Base-by-base conservation (phyloP, 176 grass and related monocot species). In the Musa acuminata region DNA sequence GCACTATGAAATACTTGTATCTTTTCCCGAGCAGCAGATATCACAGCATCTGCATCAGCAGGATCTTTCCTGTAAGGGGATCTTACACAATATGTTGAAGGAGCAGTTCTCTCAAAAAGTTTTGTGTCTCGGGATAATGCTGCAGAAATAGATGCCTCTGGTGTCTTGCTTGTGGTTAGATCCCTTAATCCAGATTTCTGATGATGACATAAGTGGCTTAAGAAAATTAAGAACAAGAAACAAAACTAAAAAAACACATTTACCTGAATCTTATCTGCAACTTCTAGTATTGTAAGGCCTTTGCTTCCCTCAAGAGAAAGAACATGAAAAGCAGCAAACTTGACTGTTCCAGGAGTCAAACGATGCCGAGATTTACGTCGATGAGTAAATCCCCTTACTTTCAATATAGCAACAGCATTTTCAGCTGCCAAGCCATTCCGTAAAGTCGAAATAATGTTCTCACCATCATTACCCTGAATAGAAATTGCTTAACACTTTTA, bases 261-360 rank as follows among this genome's bases (percentile, higher is more conserved):
- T 87, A 99, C 95, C 90, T 99, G 95, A 69, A 99, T 99, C 76
- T 91, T 99, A 60, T 99, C 95, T 24, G 95, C 95, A 20, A 93
- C 90, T 89, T 94, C 90, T 60, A 99, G 76, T 77, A 99, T 94
- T 1, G 95, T 86, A 23, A 99, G 86, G 81, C 95, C 95, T 76
- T 77, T 79, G 52, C 86, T 85, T 62, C 95, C 95, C 75, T 99
- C 95, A 72, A 99, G 95, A 67, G 95, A 94, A 66, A 99, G 82
- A 25, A 99, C 90, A 94, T 99, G 84, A 82, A 94, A 99, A 63
- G 95, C 90, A 64, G 95, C 95, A 89, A 99, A 99, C 58, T 99
- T 99, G 62, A 99, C 95, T 6, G 95, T 99, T 81, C 95, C 95
- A 74, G 95, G 95, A 54, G 95, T 99, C 23, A 99, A 78, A 24